Conservation (phyloP, 2,329 filamentous ascomycete genomes). For the Cercospora zeae-maydis region DNA sequence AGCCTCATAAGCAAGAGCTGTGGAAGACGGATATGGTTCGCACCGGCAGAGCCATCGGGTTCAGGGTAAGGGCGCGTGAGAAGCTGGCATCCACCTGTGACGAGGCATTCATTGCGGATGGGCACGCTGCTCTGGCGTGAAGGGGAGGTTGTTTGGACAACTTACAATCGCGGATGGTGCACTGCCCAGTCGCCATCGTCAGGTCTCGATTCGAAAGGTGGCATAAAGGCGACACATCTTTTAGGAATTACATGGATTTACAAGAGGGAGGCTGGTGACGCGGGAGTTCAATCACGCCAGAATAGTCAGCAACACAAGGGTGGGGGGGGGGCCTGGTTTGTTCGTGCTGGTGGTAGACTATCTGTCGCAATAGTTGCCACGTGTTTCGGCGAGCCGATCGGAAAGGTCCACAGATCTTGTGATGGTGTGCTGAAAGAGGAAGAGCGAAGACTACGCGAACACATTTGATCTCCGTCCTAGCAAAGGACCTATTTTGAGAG, state of each 20-base stretch:
- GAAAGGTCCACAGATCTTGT: neutral
- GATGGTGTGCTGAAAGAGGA: neutral
- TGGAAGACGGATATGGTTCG: neutral
- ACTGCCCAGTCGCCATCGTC: no score
- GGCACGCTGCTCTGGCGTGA: no score
- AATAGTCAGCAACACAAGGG: neutral
- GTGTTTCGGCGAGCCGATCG: neutral
- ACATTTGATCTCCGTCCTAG: neutral
- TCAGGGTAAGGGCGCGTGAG: neutral
- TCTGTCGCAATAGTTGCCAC: neutral
- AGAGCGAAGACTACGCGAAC: neutral
- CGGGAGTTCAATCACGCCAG: neutral
- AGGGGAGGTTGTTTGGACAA: no score
- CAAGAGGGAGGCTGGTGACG: neutral
- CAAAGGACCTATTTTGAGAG: neutral
- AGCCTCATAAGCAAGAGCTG: no score
- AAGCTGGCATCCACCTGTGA: neutral
- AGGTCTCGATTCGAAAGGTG: no score
- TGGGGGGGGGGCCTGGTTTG: neutral
- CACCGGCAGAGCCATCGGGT: neutral
- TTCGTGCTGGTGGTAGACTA: no score
- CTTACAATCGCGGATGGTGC: no score
- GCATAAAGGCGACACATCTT: neutral
- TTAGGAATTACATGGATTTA: neutral
- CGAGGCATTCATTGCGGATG: no score